phyloP scores from a whole-genome alignment of 1,284 basidiomycete species.

The Trichosporon faecale region DNA sequence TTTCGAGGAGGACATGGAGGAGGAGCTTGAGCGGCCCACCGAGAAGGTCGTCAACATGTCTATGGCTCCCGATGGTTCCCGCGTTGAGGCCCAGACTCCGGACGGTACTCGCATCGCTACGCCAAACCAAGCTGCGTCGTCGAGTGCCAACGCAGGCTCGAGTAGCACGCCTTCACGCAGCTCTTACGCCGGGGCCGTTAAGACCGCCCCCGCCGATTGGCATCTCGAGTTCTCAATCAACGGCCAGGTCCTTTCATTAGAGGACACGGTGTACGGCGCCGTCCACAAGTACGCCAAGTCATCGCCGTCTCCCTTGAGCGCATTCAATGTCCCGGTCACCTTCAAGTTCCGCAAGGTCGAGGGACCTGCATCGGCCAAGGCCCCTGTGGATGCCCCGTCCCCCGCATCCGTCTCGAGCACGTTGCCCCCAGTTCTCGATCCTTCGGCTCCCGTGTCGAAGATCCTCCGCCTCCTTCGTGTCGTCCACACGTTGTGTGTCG shows the following conservation, averaged over 20 bases:
- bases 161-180: slow-evolving; percentile 52
- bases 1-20: slow-evolving; percentile 62
- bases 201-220: slow-evolving; percentile 89
- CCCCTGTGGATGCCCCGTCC: slow-evolving; percentile 38
- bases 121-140: slow-evolving; percentile 57
- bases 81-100: slow-evolving; percentile 90
- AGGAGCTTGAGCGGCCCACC: slow-evolving; percentile 53
- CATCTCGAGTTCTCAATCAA: slow-evolving; percentile 94
- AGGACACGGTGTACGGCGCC: slow-evolving; percentile 92
- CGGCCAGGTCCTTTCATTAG: slow-evolving; percentile 73
- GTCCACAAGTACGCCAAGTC: slow-evolving; percentile 60
- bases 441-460: slow-evolving; percentile 80
- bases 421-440: slow-evolving; percentile 69
- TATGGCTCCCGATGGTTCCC: slow-evolving; percentile 81
- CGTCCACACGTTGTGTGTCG: slow-evolving; percentile 72
- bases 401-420: slow-evolving; percentile 40
- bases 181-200: slow-evolving; percentile 92
- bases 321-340: slow-evolving; percentile 32
- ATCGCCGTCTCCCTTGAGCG: slow-evolving; percentile 14
- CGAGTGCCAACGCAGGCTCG: slow-evolving; percentile 27
- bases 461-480: slow-evolving; percentile 86
- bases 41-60: slow-evolving; percentile 85
- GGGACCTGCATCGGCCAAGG: slow-evolving; percentile 63
- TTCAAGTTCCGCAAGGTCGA: slow-evolving; percentile 89
- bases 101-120: slow-evolving; percentile 91